Conservation (phyloP, 306 rosid genomes). For the Malus sylvestris region DNA sequence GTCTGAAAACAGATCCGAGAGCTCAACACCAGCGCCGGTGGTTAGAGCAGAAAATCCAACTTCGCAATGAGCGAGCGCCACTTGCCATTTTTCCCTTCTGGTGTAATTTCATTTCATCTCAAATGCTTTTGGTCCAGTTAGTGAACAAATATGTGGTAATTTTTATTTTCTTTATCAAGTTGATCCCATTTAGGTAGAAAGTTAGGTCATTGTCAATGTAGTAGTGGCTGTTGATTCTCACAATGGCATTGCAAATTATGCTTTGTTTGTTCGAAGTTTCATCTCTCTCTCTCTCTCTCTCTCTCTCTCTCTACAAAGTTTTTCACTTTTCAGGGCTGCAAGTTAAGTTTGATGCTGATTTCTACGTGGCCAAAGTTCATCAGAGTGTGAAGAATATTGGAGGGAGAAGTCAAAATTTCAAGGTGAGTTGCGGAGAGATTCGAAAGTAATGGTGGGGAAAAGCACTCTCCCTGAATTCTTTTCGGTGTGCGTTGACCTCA, state of each 20-base stretch:
- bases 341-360: not conserved
- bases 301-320: not conserved
- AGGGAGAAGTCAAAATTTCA: not conserved
- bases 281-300: not conserved
- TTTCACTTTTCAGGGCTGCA: not conserved
- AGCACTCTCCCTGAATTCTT: not conserved
- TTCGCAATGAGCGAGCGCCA: constrained; percentile 1
- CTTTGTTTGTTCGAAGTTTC: not conserved
- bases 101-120: constrained; percentile 24
- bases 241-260: constrained; percentile 6
- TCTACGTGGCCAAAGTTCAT: not conserved
- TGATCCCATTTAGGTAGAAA: constrained; percentile 17
- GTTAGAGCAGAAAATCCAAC: constrained; percentile 14
- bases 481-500: not conserved
- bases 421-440: not conserved
- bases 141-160: constrained; percentile 30
- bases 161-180: constrained; percentile 11
- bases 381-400: not conserved
- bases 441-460: not conserved
- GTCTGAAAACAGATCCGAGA: constrained; percentile 41
- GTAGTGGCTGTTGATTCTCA: constrained; percentile 13
- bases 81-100: constrained; percentile 6
- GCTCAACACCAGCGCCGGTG: constrained; percentile 24
- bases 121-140: constrained; percentile 24
- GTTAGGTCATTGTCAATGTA: constrained; percentile 9